These are phyloP conservation scores for Aspergillus affinis DNA, from an alignment of 495 filamentous ascomycete species.

Conservation along the genomic window DNA sequence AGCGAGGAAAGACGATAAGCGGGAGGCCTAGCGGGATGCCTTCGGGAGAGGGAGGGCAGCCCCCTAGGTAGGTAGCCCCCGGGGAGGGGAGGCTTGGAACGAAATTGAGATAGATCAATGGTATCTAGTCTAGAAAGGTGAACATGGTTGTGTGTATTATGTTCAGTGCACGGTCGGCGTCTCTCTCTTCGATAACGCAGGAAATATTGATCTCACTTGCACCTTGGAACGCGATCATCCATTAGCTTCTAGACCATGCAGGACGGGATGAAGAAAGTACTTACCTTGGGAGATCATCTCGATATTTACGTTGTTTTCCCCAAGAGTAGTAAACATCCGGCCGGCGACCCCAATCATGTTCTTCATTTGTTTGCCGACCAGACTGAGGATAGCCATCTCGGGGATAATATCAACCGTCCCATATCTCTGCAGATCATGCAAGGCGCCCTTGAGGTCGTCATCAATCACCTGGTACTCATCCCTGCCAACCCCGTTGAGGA, in stretches of 20 bases:
- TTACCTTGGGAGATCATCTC: slow-evolving; percentile 97
- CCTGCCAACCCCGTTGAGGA: slow-evolving; percentile 54
- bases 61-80: too few relatives aligned
- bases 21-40: too few relatives aligned
- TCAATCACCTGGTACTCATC: slow-evolving; percentile 65
- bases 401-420: slow-evolving; percentile 83
- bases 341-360: slow-evolving; percentile 90
- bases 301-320: slow-evolving; percentile 85
- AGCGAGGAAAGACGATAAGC: background rate
- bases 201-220: slow-evolving; percentile 99
- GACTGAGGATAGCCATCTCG: slow-evolving; percentile 85
- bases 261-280: slow-evolving; percentile 16
- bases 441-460: slow-evolving; percentile 62
- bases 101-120: background rate
- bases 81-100: background rate
- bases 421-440: slow-evolving; percentile 68
- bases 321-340: slow-evolving; percentile 84
- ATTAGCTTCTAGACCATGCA: slow-evolving; percentile 20
- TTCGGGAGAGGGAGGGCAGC: too few relatives aligned
- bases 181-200: slow-evolving; percentile 89
- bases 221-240: slow-evolving; percentile 49
- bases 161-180: slow-evolving; percentile 88
- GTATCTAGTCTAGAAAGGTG: slow-evolving; percentile 51
- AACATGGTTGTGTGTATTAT: slow-evolving; percentile 94
- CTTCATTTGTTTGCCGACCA: slow-evolving; percentile 94